phyloP scores from a whole-genome alignment of 495 filamentous ascomycete species.

The Podospora comata region DNA sequence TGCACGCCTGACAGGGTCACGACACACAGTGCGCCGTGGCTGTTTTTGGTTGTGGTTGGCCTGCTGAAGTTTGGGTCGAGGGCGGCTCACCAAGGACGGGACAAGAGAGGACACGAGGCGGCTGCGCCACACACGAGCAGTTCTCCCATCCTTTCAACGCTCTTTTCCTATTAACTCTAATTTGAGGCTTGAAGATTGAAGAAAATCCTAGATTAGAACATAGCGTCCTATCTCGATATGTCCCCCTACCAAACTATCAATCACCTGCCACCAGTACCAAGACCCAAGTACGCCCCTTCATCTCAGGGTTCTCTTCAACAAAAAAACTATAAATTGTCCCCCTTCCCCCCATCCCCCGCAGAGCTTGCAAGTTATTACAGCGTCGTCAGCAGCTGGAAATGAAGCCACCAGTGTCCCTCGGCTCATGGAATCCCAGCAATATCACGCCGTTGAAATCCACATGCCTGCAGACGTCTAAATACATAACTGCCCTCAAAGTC shows the following conservation, averaged over 20 bases:
- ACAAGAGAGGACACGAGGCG: background rate
- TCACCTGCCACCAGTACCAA: background rate
- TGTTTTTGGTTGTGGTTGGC: background rate
- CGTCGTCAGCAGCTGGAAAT: background rate
- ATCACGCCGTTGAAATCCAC: background rate
- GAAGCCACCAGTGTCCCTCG: background rate
- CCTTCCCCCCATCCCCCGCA: background rate
- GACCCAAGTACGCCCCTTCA: background rate
- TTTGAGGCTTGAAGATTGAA: background rate
- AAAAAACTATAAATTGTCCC: background rate
- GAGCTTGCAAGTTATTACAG: background rate
- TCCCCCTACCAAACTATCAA: background rate
- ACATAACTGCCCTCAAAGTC: background rate
- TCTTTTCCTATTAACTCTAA: background rate
- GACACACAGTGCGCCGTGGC: background rate
- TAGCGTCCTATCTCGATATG: background rate
- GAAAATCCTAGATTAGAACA: background rate
- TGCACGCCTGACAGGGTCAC: constrained; percentile 1
- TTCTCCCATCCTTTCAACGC: background rate
- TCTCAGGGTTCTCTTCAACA: background rate
- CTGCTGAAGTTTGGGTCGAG: background rate
- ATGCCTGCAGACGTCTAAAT: background rate
- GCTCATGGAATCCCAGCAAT: background rate
- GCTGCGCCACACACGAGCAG: background rate
- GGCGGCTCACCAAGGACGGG: background rate